Evolutionary conservation across 495 filamentous ascomycete genomes (phyloP).

Genomic region (Tuber brumale): DNA sequence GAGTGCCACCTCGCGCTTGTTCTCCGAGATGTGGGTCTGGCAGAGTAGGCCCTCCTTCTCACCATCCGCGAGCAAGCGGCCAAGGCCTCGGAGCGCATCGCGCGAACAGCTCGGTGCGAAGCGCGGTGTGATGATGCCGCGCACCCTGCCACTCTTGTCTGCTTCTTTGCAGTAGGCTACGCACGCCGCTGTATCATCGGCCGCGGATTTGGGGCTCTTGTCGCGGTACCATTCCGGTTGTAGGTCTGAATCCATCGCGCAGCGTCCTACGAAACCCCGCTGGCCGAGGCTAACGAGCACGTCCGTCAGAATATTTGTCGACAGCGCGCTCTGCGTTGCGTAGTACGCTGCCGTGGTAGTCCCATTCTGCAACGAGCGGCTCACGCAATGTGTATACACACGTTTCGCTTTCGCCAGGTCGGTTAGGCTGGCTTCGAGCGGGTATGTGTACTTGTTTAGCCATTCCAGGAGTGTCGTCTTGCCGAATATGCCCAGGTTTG

Average conservation of each 20-base stretch:
- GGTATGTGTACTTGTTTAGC: conserved; percentile 93
- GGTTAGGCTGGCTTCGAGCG: conserved; percentile 68
- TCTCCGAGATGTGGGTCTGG: conserved; percentile 93
- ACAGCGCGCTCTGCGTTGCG: conserved; percentile 71
- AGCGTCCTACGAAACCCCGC: conserved; percentile 80
- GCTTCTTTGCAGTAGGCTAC: conserved; percentile 62
- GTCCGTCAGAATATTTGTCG: conserved; percentile 81
- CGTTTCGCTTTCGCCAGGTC: conserved; percentile 48
- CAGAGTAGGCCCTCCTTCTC: conserved; percentile 53
- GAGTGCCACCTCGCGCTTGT: conserved; percentile 61
- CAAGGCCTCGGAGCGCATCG: conserved; percentile 56
- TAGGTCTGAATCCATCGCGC: conserved; percentile 74
- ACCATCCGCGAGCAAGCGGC: conserved; percentile 52
- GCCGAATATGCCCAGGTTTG: conserved; percentile 87
- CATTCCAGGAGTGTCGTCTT: conserved; percentile 82
- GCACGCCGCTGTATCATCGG: conserved; percentile 54
- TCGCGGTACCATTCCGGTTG: conserved; percentile 73
- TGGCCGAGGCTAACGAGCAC: conserved; percentile 71
- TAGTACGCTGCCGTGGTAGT: conserved; percentile 91
- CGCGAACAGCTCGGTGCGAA: conserved; percentile 74
- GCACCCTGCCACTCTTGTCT: conserved; percentile 56
- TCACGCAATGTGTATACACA: conserved; percentile 69
- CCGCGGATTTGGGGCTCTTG: conserved; percentile 50
- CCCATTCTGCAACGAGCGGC: conserved; percentile 74
- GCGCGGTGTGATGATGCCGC: conserved; percentile 80